Percentiles rank a stretch among this genome's conserved stretches.
phyloP scores from a whole-genome alignment of 768 basidiomycete genomes.

The Leucocoprinus leucothites region DNA sequence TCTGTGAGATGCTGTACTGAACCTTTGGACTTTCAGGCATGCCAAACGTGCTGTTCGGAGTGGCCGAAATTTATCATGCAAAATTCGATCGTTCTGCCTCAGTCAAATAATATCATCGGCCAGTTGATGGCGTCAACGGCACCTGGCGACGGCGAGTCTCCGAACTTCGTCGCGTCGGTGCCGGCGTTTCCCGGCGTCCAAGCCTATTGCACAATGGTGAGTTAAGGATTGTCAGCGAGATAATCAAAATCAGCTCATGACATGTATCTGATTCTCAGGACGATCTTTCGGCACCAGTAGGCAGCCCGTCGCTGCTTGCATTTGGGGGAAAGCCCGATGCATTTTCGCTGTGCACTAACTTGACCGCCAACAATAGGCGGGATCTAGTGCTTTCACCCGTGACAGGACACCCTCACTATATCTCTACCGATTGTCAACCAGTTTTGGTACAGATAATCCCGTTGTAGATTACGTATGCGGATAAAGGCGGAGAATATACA shows the following conservation, averaged over 20 bases:
- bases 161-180: slow-evolving; percentile 41
- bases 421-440: slow-evolving; percentile 32
- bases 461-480: slow-evolving; percentile 7
- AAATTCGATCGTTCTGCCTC: slow-evolving; percentile 38
- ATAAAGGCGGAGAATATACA: slow-evolving; percentile 10
- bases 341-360: slow-evolving; percentile 41
- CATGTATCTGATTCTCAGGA: slow-evolving; percentile 16
- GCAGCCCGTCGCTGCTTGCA: slow-evolving; percentile 30
- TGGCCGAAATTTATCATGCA: slow-evolving; percentile 37
- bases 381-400: slow-evolving; percentile 42
- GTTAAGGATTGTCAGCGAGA: slow-evolving; percentile 6
- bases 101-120: slow-evolving; percentile 32
- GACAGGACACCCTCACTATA: slow-evolving; percentile 40
- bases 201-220: slow-evolving; percentile 37
- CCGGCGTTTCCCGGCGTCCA: slow-evolving; percentile 42
- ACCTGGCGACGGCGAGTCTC: slow-evolving; percentile 38
- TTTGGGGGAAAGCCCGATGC: slow-evolving; percentile 38
- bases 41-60: slow-evolving; percentile 39
- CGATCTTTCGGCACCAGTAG: slow-evolving; percentile 21
- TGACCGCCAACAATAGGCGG: slow-evolving; percentile 34
- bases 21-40: slow-evolving; percentile 25
- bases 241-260: not conserved
- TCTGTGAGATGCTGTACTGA: not conserved
- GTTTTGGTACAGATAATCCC: slow-evolving; percentile 34
- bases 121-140: slow-evolving; percentile 36